Percentiles rank a stretch among this genome's conserved stretches.
Conservation (phyloP, 257 asterid species). For the Striga asiatica region DNA sequence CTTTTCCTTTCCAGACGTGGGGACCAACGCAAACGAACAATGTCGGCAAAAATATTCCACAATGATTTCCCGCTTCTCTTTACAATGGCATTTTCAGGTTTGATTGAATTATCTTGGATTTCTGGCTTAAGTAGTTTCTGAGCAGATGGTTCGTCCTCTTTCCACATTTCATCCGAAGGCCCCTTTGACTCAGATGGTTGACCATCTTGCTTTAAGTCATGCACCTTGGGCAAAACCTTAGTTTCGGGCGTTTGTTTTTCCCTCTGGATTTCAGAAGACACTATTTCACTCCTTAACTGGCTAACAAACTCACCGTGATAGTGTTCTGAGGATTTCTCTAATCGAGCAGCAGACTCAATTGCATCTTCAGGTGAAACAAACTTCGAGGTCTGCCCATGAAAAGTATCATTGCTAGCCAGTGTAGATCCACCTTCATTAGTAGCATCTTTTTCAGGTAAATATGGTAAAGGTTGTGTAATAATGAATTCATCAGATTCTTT, state of each 20-base stretch:
- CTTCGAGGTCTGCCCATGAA: constrained; percentile 15
- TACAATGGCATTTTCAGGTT: constrained; percentile 21
- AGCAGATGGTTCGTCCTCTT: constrained; percentile 36
- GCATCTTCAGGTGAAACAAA: constrained; percentile 29
- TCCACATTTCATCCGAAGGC: constrained; percentile 81
- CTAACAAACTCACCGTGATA: constrained; percentile 52
- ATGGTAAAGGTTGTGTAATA: constrained; percentile 9
- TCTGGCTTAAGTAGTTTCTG: constrained; percentile 28
- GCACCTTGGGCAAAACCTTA: constrained; percentile 26
- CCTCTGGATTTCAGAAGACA: constrained; percentile 35
- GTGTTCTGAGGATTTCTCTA: constrained; percentile 48
- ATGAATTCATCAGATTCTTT: constrained; percentile 26
- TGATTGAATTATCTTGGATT: constrained; percentile 28
- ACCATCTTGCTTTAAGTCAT: constrained; percentile 26
- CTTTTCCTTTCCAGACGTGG: constrained; percentile 44
- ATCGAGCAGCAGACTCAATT: constrained; percentile 53
- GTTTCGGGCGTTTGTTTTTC: constrained; percentile 33
- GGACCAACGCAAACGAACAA: constrained; percentile 56
- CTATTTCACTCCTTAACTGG: constrained; percentile 41
- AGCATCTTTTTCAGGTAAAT: neutral
- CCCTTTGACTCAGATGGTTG: constrained; percentile 44
- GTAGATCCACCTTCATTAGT: neutral
- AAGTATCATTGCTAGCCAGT: neutral
- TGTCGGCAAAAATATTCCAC: constrained; percentile 60
- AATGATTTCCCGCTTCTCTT: constrained; percentile 69